These are phyloP conservation scores for Thyridium curvatum DNA, from an alignment of 2,329 filamentous ascomycete genomes.

Conservation along the genomic window DNA sequence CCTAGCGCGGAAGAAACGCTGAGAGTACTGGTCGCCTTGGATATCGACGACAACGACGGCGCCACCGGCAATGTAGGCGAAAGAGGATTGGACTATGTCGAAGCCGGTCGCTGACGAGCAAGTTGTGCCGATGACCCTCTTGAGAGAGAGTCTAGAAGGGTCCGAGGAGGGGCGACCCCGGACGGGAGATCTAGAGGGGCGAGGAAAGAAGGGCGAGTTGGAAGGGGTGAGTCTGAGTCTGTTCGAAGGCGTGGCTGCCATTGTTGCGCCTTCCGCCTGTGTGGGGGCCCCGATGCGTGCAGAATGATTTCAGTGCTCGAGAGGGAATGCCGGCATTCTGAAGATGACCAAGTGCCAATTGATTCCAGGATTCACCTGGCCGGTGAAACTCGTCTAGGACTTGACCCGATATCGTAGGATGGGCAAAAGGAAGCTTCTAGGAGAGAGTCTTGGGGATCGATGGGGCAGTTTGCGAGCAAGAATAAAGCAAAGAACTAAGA, in stretches of 20 bases:
- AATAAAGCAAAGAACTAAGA: too few relatives aligned
- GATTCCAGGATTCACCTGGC: too few relatives aligned
- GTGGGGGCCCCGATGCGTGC: too few relatives aligned
- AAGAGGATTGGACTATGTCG: slow-evolving; percentile 69
- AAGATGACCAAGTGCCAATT: too few relatives aligned
- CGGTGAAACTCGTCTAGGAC: too few relatives aligned
- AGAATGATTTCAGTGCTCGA: too few relatives aligned
- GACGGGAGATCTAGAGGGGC: slow-evolving; percentile 57
- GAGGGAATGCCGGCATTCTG: too few relatives aligned
- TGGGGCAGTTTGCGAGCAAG: too few relatives aligned
- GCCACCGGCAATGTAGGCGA: slow-evolving; percentile 89
- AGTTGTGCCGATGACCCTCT: slow-evolving; percentile 86
- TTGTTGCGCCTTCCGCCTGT: slow-evolving; percentile 16
- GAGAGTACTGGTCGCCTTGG: slow-evolving; percentile 59
- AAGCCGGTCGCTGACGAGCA: slow-evolving; percentile 81
- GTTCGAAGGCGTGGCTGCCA: slow-evolving; percentile 53
- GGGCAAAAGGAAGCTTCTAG: too few relatives aligned
- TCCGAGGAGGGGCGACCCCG: slow-evolving; percentile 44
- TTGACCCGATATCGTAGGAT: too few relatives aligned
- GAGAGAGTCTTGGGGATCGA: too few relatives aligned
- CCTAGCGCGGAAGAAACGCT: slow-evolving; percentile 86
- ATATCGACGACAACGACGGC: slow-evolving; percentile 87
- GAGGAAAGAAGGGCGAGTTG: slow-evolving; percentile 63
- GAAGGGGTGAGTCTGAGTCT: slow-evolving; percentile 68
- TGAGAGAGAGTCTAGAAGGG: slow-evolving; percentile 63